Percentiles rank a stretch among this genome's conserved stretches.
phyloP scores from a whole-genome alignment of 768 basidiomycete genomes.

The Trametes gibbosa region DNA sequence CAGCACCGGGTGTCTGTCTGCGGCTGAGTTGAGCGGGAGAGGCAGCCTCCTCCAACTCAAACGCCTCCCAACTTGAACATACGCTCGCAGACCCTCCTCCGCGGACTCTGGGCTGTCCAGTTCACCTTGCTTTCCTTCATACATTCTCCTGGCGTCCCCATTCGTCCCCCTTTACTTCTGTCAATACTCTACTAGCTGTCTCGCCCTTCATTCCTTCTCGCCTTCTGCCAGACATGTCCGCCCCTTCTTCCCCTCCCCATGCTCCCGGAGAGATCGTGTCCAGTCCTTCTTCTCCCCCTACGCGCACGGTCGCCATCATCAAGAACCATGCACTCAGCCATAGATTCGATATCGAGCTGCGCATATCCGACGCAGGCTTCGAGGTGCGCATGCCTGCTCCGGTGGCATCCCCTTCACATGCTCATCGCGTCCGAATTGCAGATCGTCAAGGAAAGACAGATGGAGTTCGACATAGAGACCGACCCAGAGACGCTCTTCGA shows the following conservation, averaged over 20 bases:
- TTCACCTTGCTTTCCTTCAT: slow-evolving; percentile 16
- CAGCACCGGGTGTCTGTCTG: too few relatives aligned
- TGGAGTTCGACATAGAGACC: slow-evolving; percentile 83
- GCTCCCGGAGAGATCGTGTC: slow-evolving; percentile 12
- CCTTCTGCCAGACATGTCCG: slow-evolving; percentile 13
- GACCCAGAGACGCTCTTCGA: slow-evolving; percentile 79
- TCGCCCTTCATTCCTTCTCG: slow-evolving; percentile 4
- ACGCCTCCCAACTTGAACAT: slow-evolving; percentile 19
- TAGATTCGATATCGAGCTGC: slow-evolving; percentile 76
- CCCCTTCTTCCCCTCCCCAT: slow-evolving; percentile 14
- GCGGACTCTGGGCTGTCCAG: slow-evolving; percentile 6
- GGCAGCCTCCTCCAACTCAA: background rate
- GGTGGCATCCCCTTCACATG: background rate
- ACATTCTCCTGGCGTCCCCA: background rate
- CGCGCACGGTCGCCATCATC: slow-evolving; percentile 82
- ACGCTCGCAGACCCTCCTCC: slow-evolving; percentile 7
- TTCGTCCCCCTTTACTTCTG: background rate
- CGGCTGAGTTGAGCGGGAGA: too few relatives aligned
- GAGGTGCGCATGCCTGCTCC: slow-evolving; percentile 51
- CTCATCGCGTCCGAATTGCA: slow-evolving; percentile 26
- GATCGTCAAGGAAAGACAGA: slow-evolving; percentile 87
- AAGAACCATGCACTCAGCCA: slow-evolving; percentile 73
- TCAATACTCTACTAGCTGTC: background rate
- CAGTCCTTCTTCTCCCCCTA: slow-evolving; percentile 21
- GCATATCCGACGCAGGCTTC: slow-evolving; percentile 77